Base-by-base conservation (phyloP, 805 yeast species). In the Teunomyces gatunensis region DNA sequence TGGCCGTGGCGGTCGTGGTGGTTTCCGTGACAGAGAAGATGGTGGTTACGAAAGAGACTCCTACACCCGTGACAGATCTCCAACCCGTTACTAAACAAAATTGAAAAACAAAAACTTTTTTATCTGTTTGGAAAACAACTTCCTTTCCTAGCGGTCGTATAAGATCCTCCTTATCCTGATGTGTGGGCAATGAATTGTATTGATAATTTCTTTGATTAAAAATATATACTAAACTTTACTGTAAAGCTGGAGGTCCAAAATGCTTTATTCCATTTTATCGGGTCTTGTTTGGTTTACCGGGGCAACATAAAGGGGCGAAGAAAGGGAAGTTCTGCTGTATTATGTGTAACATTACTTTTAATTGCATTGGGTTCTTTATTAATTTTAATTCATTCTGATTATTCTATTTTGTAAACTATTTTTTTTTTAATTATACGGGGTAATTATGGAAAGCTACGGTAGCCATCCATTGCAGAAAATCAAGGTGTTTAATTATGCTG, bases 1-100 rank as follows among this genome's bases (percentile, higher is more conserved):
- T 29, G 71, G 69, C 54, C 66, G 74, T 42, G 63, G 57, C 55
- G 59, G 66, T 50, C 73, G 74, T 50, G 71, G 71, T 65, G 54
- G 53, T 30, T 46, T 42, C 47, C 39, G 30, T 18, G 44, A 39
- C 28, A 34, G 47, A 17, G 46, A 43, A 51, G 74, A 67, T 42
- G 63, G 74, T 30, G 82, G 49, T 73, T 78, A 57, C 83, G 77
- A 55, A 56, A 66, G 75, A 62, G 75, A 70, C 56, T 67, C 74
- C 21, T 72, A 69, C 62, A 63, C 56, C 47, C 68, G 77, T 59
- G 77, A 73, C 64, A 84, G 89, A 79, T 84, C 90, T 51, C 89
- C 90, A 69, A 78, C 85, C 54, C 83, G 89, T 73, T 84, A 81
- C 67, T 81, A 71, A 70, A 9, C 17, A 21, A 21, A 21, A 25